These are phyloP conservation scores for Cyberlindnera mrakii DNA, from an alignment of 805 yeast species.

Conservation along the genomic window DNA sequence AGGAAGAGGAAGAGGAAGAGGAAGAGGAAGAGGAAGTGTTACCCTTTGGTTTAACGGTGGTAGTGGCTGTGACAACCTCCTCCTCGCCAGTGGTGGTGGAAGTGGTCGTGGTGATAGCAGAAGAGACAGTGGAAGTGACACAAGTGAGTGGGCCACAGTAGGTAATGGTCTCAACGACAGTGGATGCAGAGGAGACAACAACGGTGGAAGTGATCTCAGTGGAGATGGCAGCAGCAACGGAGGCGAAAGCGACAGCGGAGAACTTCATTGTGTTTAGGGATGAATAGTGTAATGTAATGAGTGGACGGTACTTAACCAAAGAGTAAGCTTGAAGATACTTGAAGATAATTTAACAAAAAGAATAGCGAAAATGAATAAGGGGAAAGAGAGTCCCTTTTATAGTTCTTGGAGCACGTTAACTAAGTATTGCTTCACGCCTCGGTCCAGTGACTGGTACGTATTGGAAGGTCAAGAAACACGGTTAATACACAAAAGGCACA, in stretches of 20 bases:
- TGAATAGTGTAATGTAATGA: constrained; percentile 10
- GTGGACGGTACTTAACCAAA: constrained; percentile 12
- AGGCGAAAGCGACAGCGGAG: constrained; percentile 19
- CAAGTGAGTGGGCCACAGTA: constrained; percentile 21
- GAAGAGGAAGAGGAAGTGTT: constrained; percentile 1
- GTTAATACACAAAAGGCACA: too few species aligned
- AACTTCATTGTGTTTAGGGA: constrained; percentile 20
- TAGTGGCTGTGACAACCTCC: constrained; percentile 18
- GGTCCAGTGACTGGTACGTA: too few species aligned
- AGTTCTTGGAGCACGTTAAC: too few species aligned
- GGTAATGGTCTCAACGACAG: constrained; percentile 23
- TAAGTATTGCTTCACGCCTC: too few species aligned
- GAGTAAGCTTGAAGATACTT: not conserved
- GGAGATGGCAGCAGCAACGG: constrained; percentile 19
- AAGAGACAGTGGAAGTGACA: constrained; percentile 16
- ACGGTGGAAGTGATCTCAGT: constrained; percentile 20
- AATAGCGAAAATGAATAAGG: not conserved
- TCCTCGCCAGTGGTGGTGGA: constrained; percentile 18
- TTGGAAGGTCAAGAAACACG: too few species aligned
- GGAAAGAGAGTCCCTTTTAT: not conserved
- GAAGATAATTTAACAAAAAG: not conserved
- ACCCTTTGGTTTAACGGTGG: constrained; percentile 9
- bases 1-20: constrained; percentile 1
- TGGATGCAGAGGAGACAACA: constrained; percentile 9
- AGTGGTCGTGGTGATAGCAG: constrained; percentile 16